Base-by-base conservation (phyloP, 331 rosid species). In the Pyrus hybrid region DNA sequence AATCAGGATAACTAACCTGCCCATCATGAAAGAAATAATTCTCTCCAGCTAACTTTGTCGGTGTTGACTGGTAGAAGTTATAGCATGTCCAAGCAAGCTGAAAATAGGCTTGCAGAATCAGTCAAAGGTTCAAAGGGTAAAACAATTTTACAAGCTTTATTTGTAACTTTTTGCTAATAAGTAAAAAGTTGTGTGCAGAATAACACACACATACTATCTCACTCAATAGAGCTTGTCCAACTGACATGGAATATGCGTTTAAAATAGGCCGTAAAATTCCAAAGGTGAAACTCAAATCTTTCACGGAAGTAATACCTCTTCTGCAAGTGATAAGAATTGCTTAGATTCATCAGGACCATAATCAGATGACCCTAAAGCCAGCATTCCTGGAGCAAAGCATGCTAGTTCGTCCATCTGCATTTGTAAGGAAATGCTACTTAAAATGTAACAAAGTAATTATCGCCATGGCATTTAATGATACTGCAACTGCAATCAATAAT, bases 31-130 rank as follows among this genome's bases (percentile, higher is more conserved):
- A 95, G 83, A 89, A 90, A 79, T 95, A 95, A 74, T 95, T 95
- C 83, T 95, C 99, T 77, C 99, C 99, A 7, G 99, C 97, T 87
- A 95, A 88, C 83, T 95, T 95, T 49, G 99, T 88, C 28, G 97
- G 94, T 63, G 98, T 92, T 30, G 93, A 89, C 85, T 92, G 98
- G 81, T 92, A 95, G 87, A 95, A 95, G 78, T 95, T 95, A 81
- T 95, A 95, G 85, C 99, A 95, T 63, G 99, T 95, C 99, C 99
- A 95, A 73, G 99, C 99, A 87, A 95, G 96, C 99, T 95, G 87
- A 77, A 63, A 79, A 64, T 76, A 57, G 70, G 47, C 49, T 68
- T 67, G 25, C n/a, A 73, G 7, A 70, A 30, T 80, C 60, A 72
- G 58, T 71, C 28, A 71, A 71, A 51, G 1, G 72, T 64, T 30